Conservation (phyloP, 2,329 filamentous ascomycete genomes). For the Colletotrichum lindemuthianum region DNA sequence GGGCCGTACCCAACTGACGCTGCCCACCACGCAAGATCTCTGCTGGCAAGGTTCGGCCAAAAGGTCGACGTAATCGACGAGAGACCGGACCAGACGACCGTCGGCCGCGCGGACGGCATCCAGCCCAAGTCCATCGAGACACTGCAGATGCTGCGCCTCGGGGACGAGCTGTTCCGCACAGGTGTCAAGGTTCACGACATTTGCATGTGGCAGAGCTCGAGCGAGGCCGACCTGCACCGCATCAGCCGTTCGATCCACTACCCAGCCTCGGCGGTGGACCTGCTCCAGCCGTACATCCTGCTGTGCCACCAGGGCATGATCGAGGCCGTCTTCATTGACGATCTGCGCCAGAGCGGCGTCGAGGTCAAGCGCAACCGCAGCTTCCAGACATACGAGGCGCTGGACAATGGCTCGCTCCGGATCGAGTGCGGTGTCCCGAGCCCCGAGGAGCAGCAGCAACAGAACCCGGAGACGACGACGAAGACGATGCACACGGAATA, state of each 20-base stretch:
- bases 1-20: not conserved
- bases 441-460: too few species aligned
- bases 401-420: slow-evolving; percentile 4
- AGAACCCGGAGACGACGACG: not conserved
- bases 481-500: slow-evolving; percentile 54
- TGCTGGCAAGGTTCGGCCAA: slow-evolving; percentile 27
- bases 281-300: slow-evolving; percentile 46
- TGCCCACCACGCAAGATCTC: not conserved
- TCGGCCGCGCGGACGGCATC: slow-evolving; percentile 24
- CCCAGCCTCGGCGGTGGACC: slow-evolving; percentile 42
- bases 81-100: slow-evolving; percentile 9
- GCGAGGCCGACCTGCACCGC: slow-evolving; percentile 37
- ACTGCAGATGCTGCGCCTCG: slow-evolving; percentile 22
- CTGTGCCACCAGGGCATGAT: slow-evolving; percentile 68
- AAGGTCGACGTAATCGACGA: slow-evolving; percentile 22
- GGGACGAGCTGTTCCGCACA: slow-evolving; percentile 17
- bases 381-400: slow-evolving; percentile 3
- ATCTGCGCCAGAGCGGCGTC: slow-evolving; percentile 61
- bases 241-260: slow-evolving; percentile 39
- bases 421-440: not conserved
- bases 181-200: slow-evolving; percentile 45
- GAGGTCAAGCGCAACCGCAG: slow-evolving; percentile 51
- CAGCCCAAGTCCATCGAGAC: slow-evolving; percentile 30
- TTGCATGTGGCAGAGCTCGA: slow-evolving; percentile 25
- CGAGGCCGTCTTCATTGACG: slow-evolving; percentile 64